phyloP scores from a whole-genome alignment of 768 basidiomycete genomes.

The Suillus brevipes region DNA sequence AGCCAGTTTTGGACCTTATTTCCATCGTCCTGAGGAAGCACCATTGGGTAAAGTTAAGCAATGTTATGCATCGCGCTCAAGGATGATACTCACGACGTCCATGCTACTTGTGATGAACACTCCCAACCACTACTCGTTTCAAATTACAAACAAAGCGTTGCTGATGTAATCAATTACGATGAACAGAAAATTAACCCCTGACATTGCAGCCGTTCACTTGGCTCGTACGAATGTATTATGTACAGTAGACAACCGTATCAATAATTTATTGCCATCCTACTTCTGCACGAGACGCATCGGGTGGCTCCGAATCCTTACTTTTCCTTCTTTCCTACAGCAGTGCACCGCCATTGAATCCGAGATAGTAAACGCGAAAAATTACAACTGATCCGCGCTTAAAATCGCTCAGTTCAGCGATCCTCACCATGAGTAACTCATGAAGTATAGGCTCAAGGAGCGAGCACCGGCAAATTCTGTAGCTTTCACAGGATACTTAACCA shows the following conservation, averaged over 20 bases:
- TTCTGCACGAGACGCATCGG: conserved; percentile 17
- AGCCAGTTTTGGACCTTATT: conserved; percentile 25
- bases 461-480: conserved; percentile 76
- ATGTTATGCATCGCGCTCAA: conserved; percentile 1
- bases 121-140: neutral
- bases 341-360: neutral
- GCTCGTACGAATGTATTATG: neutral
- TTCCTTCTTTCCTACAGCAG: conserved; percentile 17
- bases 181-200: conserved; percentile 4
- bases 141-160: neutral
- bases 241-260: neutral
- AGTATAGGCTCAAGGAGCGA: conserved; percentile 72
- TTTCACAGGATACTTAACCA: conserved; percentile 75
- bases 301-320: conserved; percentile 57
- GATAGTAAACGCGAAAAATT: conserved; percentile 48
- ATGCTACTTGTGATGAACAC: conserved; percentile 13
- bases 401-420: neutral
- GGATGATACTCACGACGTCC: conserved; percentile 28
- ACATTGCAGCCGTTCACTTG: too few species aligned
- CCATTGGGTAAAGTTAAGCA: neutral
- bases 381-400: conserved; percentile 64
- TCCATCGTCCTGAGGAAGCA: conserved; percentile 17
- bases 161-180: conserved; percentile 2
- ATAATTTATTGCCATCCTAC: neutral
- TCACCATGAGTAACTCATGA: conserved; percentile 50